Evolutionary conservation across 2,329 filamentous ascomycete species (phyloP).

Genomic region (Ambrosiella xylebori): DNA sequence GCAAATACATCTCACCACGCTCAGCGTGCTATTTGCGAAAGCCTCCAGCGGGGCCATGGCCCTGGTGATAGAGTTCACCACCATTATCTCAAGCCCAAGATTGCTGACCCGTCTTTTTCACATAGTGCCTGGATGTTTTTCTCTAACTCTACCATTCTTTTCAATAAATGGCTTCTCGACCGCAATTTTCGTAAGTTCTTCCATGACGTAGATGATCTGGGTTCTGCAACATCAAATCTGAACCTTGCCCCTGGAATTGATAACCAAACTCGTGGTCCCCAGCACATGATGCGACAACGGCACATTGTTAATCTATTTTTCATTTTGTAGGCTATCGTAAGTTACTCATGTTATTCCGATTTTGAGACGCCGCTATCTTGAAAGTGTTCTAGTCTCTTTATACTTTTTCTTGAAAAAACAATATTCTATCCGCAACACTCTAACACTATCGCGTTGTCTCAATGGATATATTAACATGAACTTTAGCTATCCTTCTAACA

Average conservation of each 20-base stretch:
- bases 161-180: conserved; percentile 82
- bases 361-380: no score
- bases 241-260: not conserved
- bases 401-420: not conserved
- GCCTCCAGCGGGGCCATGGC: no score
- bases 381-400: no score
- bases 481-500: conserved; percentile 37
- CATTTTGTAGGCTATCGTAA: conserved; percentile 20
- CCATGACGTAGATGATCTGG: not conserved
- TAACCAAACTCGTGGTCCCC: not conserved
- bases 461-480: not conserved
- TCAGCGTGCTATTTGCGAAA: not conserved
- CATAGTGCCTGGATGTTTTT: conserved; percentile 60
- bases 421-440: not conserved
- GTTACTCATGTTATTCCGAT: conserved; percentile 11
- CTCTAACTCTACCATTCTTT: conserved; percentile 71
- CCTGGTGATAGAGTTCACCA: no score
- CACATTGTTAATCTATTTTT: not conserved
- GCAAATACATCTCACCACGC: not conserved
- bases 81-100: no score
- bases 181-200: conserved; percentile 33
- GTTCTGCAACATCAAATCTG: not conserved
- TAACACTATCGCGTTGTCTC: not conserved
- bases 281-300: not conserved
- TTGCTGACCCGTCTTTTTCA: not conserved